phyloP scores from a whole-genome alignment of 257 asterid genomes.

The Lycium barbarum region DNA sequence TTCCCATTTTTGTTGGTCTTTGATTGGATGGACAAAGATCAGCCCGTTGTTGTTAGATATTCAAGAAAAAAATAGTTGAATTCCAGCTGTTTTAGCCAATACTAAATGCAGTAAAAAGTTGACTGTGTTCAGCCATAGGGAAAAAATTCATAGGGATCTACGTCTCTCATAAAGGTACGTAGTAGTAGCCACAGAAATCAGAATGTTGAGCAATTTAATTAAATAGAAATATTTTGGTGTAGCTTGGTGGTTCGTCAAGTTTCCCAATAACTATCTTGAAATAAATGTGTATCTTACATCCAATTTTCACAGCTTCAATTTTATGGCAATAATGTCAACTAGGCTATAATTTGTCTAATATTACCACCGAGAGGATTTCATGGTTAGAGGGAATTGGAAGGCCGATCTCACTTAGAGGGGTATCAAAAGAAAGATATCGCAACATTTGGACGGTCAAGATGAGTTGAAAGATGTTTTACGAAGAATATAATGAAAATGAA shows the following conservation, averaged over 20 bases:
- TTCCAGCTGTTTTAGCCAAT: not conserved
- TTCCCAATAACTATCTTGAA: not conserved
- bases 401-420: too few species aligned
- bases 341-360: too few species aligned
- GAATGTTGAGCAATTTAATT: not conserved
- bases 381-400: too few species aligned
- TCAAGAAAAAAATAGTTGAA: not conserved
- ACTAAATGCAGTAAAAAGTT: too few species aligned
- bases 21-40: not conserved
- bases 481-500: too few species aligned
- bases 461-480: too few species aligned
- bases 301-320: too few species aligned
- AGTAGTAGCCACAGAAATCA: not conserved
- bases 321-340: too few species aligned
- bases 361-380: too few species aligned
- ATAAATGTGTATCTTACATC: not conserved
- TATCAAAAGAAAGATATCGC: too few species aligned
- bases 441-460: too few species aligned
- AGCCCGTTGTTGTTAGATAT: not conserved
- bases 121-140: not conserved
- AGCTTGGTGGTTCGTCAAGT: not conserved
- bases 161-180: not conserved
- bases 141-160: not conserved
- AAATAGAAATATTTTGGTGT: too few species aligned
- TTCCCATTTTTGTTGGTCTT: not conserved